phyloP scores from a whole-genome alignment of 2,329 filamentous ascomycete species.

The Colletotrichum acutatum region DNA sequence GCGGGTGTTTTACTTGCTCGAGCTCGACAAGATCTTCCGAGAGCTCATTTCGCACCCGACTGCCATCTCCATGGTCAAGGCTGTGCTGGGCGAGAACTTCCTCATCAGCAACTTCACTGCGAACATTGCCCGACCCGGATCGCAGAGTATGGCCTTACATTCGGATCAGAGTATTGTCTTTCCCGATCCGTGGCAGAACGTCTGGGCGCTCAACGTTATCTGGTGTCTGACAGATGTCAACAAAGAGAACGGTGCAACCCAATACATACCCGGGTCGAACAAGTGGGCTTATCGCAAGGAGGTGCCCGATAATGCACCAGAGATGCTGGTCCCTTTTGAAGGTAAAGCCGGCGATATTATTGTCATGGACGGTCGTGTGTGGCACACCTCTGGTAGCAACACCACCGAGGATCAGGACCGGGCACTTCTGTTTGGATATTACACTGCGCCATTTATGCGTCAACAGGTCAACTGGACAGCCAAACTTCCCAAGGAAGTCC shows the following conservation, averaged over 20 bases:
- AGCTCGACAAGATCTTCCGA: neutral
- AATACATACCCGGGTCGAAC: neutral
- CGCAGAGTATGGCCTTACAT: neutral
- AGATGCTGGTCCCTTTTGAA: neutral
- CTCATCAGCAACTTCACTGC: neutral
- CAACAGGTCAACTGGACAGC: neutral
- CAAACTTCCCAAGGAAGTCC: neutral
- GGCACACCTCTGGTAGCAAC: neutral
- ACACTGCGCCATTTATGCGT: neutral
- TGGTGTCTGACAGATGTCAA: neutral
- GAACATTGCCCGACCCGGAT: neutral
- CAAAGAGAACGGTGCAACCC: neutral
- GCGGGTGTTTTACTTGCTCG: neutral
- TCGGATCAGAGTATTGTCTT: neutral
- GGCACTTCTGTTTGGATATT: neutral
- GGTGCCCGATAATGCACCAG: neutral
- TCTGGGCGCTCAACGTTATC: neutral
- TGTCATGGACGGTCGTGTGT: neutral
- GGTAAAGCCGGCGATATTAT: neutral
- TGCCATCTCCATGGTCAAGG: neutral
- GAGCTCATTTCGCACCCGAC: neutral
- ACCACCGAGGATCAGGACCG: neutral
- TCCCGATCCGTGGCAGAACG: neutral
- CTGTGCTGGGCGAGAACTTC: neutral
- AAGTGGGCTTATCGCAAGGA: neutral